Percentiles rank a stretch among this genome's conserved stretches.
phyloP scores from a whole-genome alignment of 2,329 filamentous ascomycete species.

The Aspergillus pseudotamarii region DNA sequence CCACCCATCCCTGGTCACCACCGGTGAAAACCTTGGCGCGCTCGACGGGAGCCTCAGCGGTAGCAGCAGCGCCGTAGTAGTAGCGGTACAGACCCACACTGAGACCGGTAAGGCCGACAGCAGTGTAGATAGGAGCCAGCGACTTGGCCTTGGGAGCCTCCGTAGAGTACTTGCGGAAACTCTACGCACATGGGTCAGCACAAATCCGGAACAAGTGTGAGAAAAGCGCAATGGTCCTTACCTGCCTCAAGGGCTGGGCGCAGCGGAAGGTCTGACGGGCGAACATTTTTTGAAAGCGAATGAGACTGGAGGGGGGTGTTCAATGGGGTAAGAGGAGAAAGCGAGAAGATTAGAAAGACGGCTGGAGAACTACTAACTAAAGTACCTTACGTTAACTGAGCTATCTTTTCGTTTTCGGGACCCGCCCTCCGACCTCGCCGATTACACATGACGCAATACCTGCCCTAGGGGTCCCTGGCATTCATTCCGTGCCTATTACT shows the following conservation, averaged over 20 bases:
- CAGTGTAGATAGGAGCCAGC: slow-evolving; percentile 60
- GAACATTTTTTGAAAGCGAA: slow-evolving; percentile 58
- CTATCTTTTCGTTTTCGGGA: slow-evolving; percentile 16
- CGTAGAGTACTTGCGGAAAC: slow-evolving; percentile 74
- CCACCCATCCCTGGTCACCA: slow-evolving; percentile 86
- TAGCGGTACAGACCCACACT: slow-evolving; percentile 63
- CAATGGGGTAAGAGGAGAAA: slow-evolving; percentile 19
- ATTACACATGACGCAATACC: slow-evolving; percentile 34
- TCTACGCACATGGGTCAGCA: slow-evolving; percentile 44
- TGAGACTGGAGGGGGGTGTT: slow-evolving; percentile 16
- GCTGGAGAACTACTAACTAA: not conserved
- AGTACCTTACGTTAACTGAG: slow-evolving; percentile 7
- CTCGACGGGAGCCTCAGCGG: slow-evolving; percentile 36
- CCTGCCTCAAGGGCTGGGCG: slow-evolving; percentile 67
- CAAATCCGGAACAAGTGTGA: not conserved
- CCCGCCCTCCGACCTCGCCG: slow-evolving; percentile 17
- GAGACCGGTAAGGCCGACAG: slow-evolving; percentile 42
- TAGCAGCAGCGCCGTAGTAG: slow-evolving; percentile 33
- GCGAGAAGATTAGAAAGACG: not conserved
- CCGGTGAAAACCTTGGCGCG: slow-evolving; percentile 68
- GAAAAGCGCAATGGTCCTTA: slow-evolving; percentile 43
- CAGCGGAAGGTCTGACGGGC: slow-evolving; percentile 66
- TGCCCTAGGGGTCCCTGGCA: slow-evolving; percentile 9
- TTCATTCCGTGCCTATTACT: slow-evolving; percentile 7
- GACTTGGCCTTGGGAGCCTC: slow-evolving; percentile 55